These are phyloP conservation scores for Phytopythium delawarense DNA, from an alignment of 352 stramenopile genomes.

Conservation along the genomic window DNA sequence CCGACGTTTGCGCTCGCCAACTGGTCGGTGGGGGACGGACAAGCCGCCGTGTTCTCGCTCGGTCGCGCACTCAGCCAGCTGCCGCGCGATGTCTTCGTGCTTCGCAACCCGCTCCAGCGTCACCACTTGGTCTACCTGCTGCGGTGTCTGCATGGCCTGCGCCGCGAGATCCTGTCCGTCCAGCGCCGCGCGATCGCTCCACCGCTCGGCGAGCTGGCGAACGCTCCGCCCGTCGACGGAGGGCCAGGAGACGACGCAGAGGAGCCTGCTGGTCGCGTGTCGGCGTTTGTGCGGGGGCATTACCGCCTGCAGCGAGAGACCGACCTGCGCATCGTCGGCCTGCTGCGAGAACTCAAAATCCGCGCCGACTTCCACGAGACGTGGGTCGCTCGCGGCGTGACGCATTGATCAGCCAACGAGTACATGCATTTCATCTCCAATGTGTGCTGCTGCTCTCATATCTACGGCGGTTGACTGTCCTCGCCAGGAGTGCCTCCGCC, in stretches of 20 bases:
- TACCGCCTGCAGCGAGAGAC: slow-evolving; percentile 24
- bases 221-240: background rate
- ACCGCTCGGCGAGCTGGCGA: background rate
- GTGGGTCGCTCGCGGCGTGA: slow-evolving; percentile 16
- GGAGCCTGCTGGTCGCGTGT: background rate
- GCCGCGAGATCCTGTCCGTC: slow-evolving; percentile 23
- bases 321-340: slow-evolving; percentile 17
- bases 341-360: slow-evolving; percentile 30
- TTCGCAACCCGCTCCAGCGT: slow-evolving; percentile 33
- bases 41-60: slow-evolving; percentile 23
- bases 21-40: slow-evolving; percentile 14
- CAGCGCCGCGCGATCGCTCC: slow-evolving; percentile 8
- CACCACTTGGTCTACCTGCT: slow-evolving; percentile 22
- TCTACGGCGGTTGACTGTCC: background rate
- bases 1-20: slow-evolving; percentile 33
- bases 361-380: slow-evolving; percentile 44
- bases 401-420: background rate
- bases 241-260: slow-evolving; percentile 3
- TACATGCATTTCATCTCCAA: background rate
- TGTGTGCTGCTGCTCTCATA: background rate
- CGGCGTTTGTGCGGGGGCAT: slow-evolving; percentile 1
- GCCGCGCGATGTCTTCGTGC: slow-evolving; percentile 37
- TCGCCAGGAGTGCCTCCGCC: background rate
- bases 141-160: slow-evolving; percentile 24
- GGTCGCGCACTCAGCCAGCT: slow-evolving; percentile 24